Evolutionary conservation across 257 asterid species (phyloP).

Genomic region (Rehmannia glutinosa): DNA sequence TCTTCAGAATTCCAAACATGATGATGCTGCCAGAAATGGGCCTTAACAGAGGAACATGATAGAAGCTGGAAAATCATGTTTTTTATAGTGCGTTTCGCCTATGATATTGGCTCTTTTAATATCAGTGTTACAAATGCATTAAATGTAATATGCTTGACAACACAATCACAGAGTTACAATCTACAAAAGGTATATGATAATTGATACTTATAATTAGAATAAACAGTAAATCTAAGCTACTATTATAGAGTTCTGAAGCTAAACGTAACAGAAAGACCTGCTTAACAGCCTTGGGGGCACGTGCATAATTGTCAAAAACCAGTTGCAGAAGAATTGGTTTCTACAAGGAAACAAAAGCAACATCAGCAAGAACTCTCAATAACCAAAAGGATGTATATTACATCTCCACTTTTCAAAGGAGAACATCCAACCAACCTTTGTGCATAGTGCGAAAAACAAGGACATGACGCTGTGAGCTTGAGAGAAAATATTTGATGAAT

Average conservation of each 20-base stretch:
- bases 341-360: slow-evolving; percentile 44
- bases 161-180: not conserved
- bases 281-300: slow-evolving; percentile 74
- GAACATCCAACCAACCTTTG: slow-evolving; percentile 56
- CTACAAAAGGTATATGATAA: not conserved
- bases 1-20: slow-evolving; percentile 8
- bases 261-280: slow-evolving; percentile 56
- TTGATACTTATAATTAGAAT: not conserved
- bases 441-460: slow-evolving; percentile 77
- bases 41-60: not conserved
- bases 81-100: not conserved
- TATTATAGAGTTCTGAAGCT: slow-evolving; percentile 1
- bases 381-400: not conserved
- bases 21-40: slow-evolving; percentile 11
- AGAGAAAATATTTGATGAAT: slow-evolving; percentile 47
- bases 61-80: not conserved
- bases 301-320: slow-evolving; percentile 64
- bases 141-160: not conserved
- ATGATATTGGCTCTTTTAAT: not conserved
- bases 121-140: not conserved
- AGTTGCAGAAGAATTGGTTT: slow-evolving; percentile 76
- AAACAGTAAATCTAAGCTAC: not conserved
- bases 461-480: slow-evolving; percentile 72
- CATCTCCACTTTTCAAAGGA: slow-evolving; percentile 14
- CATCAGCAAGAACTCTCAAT: slow-evolving; percentile 18